Conservation (phyloP, 176 grass and related monocot species). For the Eleusine indica region DNA sequence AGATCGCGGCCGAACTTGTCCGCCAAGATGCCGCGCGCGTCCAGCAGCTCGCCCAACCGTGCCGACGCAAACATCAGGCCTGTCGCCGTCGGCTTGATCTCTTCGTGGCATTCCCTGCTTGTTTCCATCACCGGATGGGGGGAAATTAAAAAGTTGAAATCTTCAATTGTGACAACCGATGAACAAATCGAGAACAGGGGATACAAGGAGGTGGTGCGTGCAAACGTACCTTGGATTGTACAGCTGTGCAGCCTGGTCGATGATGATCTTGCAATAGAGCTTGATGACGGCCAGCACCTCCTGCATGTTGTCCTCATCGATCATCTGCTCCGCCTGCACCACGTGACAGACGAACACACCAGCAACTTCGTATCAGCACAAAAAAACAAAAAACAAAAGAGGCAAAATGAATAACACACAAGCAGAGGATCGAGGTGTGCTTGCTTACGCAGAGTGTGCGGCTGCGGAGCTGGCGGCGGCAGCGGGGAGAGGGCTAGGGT, state of each 20-base stretch:
- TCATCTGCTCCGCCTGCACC: constrained; percentile 45
- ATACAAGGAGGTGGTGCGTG: too few relatives aligned
- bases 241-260: constrained; percentile 29
- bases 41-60: constrained; percentile 51
- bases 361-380: not conserved
- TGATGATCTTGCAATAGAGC: constrained; percentile 48
- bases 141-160: not conserved
- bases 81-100: constrained; percentile 49
- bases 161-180: not conserved
- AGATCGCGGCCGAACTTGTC: constrained; percentile 60
- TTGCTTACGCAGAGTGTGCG: constrained; percentile 13
- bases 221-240: constrained; percentile 42
- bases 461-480: too few relatives aligned
- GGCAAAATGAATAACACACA: not conserved
- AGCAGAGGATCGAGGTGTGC: not conserved
- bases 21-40: constrained; percentile 50
- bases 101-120: constrained; percentile 53
- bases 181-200: not conserved
- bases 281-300: constrained; percentile 49
- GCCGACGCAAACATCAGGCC: constrained; percentile 55
- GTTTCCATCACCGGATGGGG: not conserved
- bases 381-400: too few relatives aligned
- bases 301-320: constrained; percentile 54
- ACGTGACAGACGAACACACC: too few relatives aligned
- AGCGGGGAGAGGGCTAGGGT: too few relatives aligned